Evolutionary conservation across 495 filamentous ascomycete genomes (phyloP).

Genomic region (Hyaloscypha variabilis): DNA sequence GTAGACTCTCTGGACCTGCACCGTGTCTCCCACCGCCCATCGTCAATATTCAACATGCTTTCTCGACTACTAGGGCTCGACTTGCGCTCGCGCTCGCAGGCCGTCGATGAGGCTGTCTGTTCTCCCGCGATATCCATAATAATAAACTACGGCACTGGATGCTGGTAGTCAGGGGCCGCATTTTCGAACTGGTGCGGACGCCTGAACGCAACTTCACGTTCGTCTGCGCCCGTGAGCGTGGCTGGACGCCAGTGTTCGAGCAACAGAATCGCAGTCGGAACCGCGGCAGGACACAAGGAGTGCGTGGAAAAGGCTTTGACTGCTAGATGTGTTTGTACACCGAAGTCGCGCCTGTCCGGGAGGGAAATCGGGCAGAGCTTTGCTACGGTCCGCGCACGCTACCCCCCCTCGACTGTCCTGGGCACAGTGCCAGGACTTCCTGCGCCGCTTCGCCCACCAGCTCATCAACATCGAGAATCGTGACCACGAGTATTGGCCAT

Average conservation of each 20-base stretch:
- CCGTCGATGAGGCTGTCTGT: slow-evolving; percentile 7
- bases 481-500: slow-evolving; percentile 5
- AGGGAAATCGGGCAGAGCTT: not conserved
- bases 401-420: slow-evolving; percentile 2
- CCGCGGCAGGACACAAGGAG: not conserved
- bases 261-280: not conserved
- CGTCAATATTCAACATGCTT: slow-evolving; percentile 3
- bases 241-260: not conserved
- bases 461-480: slow-evolving; percentile 1
- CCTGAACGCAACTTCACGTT: slow-evolving; percentile 3
- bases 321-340: not conserved
- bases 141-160: slow-evolving; percentile 5
- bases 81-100: slow-evolving; percentile 3
- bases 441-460: slow-evolving; percentile 8
- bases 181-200: slow-evolving; percentile 1
- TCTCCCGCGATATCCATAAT: slow-evolving; percentile 10
- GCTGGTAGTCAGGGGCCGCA: slow-evolving; percentile 2
- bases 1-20: not conserved
- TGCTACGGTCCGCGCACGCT: slow-evolving; percentile 2
- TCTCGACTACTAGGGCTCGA: slow-evolving; percentile 5
- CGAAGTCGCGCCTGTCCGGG: slow-evolving; percentile 8
- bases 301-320: not conserved
- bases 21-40: not conserved
- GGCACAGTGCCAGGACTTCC: slow-evolving; percentile 9
- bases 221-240: slow-evolving; percentile 4